Base-by-base conservation (phyloP, 306 rosid species). In the Purshia tridentata region DNA sequence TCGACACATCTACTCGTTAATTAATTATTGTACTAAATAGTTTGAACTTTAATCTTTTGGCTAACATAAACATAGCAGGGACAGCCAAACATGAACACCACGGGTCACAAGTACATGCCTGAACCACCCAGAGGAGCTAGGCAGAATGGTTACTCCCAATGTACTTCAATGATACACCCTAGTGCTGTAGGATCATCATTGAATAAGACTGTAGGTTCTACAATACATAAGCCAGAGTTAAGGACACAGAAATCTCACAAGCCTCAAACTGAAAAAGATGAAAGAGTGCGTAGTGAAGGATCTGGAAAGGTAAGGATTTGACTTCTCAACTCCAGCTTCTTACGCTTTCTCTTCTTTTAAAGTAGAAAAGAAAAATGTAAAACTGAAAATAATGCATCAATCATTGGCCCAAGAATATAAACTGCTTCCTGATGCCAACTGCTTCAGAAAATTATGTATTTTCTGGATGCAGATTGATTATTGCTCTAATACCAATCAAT, bases 181-280 rank as follows among this genome's bases (percentile, higher is more conserved):
- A 48, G 61, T 49, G 74, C 73, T 45, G 76, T 65, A 35, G 83
- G 79, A 76, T 60, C 87, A 14, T 69, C 84, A 22, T 51, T 80
- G 77, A 70, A 65, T 70, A 86, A 84, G 76, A 82, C 22, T n/a
- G 44, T 22, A 41, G 84, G 83, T 14, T 65, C 84, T 54, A 54
- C 72, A 18, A 79, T 57, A 74, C 67, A 64, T 51, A 75, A 73
- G 42, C 68, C 78, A 14, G 88, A 77, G 64, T 80, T 84, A 14
- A 66, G 77, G 75, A 65, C 86, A 1, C 92, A 84, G 60, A 89
- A 55, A 57, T 85, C 88, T 81, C 81, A 79, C 63, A 41, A 77
- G 81, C 81, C 81, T 81, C 89, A 72, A 5, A 49, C 65, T 61
- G 57, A 58, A 29, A 89, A 85, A 59, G 89, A 78, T 45, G 84